Evolutionary conservation across 306 rosid genomes (phyloP).

Genomic region (Albizia julibrissin): DNA sequence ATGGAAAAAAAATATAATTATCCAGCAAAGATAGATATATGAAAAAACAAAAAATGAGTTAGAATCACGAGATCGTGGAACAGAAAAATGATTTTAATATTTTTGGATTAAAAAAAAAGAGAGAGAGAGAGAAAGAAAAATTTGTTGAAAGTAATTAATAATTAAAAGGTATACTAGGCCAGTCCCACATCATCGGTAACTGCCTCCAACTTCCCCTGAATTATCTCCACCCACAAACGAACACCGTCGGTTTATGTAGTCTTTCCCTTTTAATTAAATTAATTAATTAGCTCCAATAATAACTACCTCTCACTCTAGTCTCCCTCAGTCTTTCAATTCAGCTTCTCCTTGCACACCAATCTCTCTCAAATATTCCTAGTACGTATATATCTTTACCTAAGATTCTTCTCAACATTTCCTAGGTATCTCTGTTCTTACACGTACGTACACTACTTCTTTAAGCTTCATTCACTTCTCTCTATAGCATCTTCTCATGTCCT

Average conservation of each 20-base stretch:
- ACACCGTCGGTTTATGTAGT: conserved; percentile 35
- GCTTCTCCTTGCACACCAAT: conserved; percentile 10
- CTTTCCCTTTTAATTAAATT: neutral
- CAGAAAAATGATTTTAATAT: neutral
- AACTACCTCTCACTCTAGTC: neutral
- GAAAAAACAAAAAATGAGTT: neutral
- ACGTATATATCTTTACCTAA: neutral
- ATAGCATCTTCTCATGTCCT: neutral
- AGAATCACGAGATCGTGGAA: neutral
- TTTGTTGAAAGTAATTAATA: neutral
- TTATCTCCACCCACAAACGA: conserved; percentile 36
- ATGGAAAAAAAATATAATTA: neutral
- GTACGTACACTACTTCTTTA: neutral
- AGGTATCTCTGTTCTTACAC: neutral
- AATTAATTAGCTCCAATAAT: neutral
- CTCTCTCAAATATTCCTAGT: conserved; percentile 20
- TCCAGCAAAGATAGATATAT: neutral
- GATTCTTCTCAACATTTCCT: conserved; percentile 16
- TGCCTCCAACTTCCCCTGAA: conserved; percentile 36
- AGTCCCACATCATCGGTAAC: conserved; percentile 30
- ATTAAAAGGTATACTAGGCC: neutral
- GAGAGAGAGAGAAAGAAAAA: neutral
- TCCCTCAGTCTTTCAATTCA: neutral
- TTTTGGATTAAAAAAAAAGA: neutral
- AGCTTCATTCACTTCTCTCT: neutral